A percentile compares a stretch with the other conserved stretches of the same genome.
Conservation (phyloP, 2,329 filamentous ascomycete species). For the Alternaria hordeiaustralica region DNA sequence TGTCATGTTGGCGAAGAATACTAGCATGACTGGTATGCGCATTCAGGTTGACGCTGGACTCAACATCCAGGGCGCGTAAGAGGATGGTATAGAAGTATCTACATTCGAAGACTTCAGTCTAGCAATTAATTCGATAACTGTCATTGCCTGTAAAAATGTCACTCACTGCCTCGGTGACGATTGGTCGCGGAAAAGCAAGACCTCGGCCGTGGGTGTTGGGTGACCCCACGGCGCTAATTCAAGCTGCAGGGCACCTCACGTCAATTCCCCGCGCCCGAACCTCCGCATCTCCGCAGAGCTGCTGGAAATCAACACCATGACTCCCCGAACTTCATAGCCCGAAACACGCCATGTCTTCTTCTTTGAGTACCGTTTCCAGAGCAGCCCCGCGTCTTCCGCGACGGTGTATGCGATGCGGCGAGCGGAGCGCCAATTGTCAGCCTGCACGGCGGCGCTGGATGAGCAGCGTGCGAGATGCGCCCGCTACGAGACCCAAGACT, state of each 20-base stretch:
- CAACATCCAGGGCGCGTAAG: conserved; percentile 37
- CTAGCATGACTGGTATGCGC: conserved; percentile 57
- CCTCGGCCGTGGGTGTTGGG: conserved; percentile 9
- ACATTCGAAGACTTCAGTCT: too few relatives aligned
- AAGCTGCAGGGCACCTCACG: conserved; percentile 2
- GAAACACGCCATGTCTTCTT: conserved; percentile 25
- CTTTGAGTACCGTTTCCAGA: conserved; percentile 15
- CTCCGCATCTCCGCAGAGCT: conserved; percentile 17
- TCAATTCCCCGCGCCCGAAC: conserved; percentile 9
- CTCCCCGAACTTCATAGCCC: not conserved
- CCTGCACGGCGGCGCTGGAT: conserved; percentile 33
- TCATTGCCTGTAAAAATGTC: not conserved
- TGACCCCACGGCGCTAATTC: conserved; percentile 6
- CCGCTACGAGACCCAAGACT: conserved; percentile 43
- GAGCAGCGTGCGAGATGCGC: conserved; percentile 31
- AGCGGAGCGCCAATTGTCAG: conserved; percentile 9
- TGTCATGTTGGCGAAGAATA: conserved; percentile 61
- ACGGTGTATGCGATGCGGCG: conserved; percentile 28
- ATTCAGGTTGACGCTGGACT: conserved; percentile 51
- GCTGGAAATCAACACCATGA: conserved; percentile 11
- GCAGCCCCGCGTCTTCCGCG: conserved; percentile 18
- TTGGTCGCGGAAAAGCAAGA: conserved; percentile 3
- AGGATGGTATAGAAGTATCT: not conserved
- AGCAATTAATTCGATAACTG: not conserved
- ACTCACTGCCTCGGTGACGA: not conserved